Evolutionary conservation across 495 filamentous ascomycete species (phyloP).

Genomic region (Podospora anserina): DNA sequence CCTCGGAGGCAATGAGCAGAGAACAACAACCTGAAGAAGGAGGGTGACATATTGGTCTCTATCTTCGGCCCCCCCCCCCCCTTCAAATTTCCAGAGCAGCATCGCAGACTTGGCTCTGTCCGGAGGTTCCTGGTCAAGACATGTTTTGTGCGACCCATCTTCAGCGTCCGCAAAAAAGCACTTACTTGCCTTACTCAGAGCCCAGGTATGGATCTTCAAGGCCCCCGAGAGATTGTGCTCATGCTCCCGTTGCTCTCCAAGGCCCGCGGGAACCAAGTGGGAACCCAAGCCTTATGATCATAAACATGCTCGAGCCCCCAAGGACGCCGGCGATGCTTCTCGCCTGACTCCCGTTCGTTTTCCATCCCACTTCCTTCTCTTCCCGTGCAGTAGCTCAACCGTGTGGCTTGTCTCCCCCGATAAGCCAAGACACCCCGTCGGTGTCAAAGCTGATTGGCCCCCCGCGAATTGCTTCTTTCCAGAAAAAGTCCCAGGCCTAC

Average conservation of each 20-base stretch:
- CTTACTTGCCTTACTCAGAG: neutral
- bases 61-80: neutral
- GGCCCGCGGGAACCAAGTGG: neutral
- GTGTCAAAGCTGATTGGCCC: slow-evolving; percentile 5
- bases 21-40: neutral
- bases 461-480: slow-evolving; percentile 14
- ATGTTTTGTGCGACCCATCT: neutral
- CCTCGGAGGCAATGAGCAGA: neutral
- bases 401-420: neutral
- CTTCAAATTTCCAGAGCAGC: neutral
- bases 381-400: neutral
- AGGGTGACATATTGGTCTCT: neutral
- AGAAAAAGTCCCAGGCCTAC: slow-evolving; percentile 1
- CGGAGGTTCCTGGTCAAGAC: neutral
- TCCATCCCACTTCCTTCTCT: neutral
- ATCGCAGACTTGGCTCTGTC: neutral
- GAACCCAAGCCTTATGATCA: neutral
- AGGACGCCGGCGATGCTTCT: neutral
- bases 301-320: neutral
- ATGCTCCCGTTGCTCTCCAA: neutral
- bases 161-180: neutral
- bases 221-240: neutral
- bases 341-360: neutral
- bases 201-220: neutral
- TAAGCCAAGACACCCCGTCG: slow-evolving; percentile 5